A percentile compares a stretch with the other conserved stretches of the same genome.
These are phyloP conservation scores for Puccinia novopanici DNA, from an alignment of 1,284 basidiomycete species.

Conservation along the genomic window DNA sequence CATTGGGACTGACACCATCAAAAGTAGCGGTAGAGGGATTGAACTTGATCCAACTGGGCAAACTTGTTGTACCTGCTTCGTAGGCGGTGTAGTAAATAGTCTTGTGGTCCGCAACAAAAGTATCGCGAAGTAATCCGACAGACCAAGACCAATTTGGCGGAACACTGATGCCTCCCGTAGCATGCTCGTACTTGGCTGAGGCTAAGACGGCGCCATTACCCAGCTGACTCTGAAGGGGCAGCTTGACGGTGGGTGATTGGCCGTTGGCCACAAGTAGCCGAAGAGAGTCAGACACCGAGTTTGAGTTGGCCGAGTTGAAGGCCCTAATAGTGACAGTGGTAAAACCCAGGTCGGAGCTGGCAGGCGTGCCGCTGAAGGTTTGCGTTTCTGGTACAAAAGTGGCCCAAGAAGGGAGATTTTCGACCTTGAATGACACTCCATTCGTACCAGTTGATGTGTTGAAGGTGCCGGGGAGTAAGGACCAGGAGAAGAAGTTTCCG, in stretches of 20 bases:
- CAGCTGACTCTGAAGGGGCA: conserved; percentile 36
- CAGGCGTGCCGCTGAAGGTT: conserved; percentile 55
- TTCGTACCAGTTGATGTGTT: conserved; percentile 49
- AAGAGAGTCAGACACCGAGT: conserved; percentile 32
- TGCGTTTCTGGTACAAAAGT: conserved; percentile 53
- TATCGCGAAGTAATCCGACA: conserved; percentile 39
- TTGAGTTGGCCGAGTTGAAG: conserved; percentile 11
- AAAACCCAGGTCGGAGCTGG: conserved; percentile 26
- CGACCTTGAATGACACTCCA: conserved; percentile 51
- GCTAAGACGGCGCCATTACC: conserved; percentile 38
- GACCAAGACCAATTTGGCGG: conserved; percentile 51
- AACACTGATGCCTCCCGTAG: conserved; percentile 40
- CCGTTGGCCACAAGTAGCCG: conserved; percentile 37
- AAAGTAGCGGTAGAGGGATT: conserved; percentile 49
- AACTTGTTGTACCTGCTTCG: conserved; percentile 35
- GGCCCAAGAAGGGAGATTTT: conserved; percentile 56
- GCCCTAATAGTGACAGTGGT: conserved; percentile 23
- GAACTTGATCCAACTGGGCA: conserved; percentile 50
- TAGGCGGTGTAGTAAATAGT: conserved; percentile 28
- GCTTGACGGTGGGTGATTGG: conserved; percentile 20
- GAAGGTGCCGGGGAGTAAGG: conserved; percentile 55
- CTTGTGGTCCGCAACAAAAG: conserved; percentile 24
- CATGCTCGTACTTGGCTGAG: conserved; percentile 39
- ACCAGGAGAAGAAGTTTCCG: conserved; percentile 55
- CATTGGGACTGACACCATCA: conserved; percentile 47